Base-by-base conservation (phyloP, 257 asterid genomes). In the Hygrophila difformis region DNA sequence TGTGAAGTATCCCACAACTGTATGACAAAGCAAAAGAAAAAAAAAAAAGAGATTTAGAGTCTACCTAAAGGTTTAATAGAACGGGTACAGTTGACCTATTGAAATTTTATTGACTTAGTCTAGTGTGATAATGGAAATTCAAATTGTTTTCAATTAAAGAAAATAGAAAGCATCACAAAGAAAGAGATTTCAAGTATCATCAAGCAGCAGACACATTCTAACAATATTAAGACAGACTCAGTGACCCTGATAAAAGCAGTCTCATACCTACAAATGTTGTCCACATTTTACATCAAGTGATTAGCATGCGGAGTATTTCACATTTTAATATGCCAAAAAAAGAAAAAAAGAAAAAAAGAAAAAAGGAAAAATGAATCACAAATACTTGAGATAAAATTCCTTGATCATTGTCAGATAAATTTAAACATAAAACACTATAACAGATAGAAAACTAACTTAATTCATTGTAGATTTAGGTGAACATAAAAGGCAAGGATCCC, bases 1-100 rank as follows among this genome's bases (percentile, higher is more conserved):
- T 83, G 91, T 41, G 96, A 66, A 38, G 93, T 91, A 64, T 89
- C 96, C 96, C 98, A 89, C 54, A 88, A 62, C 96, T 84, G 64
- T 49, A 45, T 36, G 17, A 18, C 53, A 61, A 33, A 50, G 51
- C 51, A 39, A 7, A 24, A 24, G 7, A 33, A 44, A 8, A 20
- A 7, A 4, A 26, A 51, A 24, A 24, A 3, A 24, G 7, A 12
- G 10, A 23, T 24, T 18, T 29, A 22, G 49, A 61, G 41, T 18
- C 28, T 18, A 24, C 14, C 13, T 7, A 47, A 20, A 18, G 35
- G 20, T 34, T 38, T 21, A 44, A n/a, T n/a, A n/a, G n/a, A n/a
- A n/a, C n/a, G n/a, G n/a, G n/a, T n/a, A n/a, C n/a, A n/a, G n/a
- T n/a, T n/a, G n/a, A n/a, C n/a, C 15, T 48, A 33, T 12, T 21